Evolutionary conservation across 2,329 filamentous ascomycete species (phyloP), one percentile per base, ranked within the genome.

Genomic region (Colletotrichum gloeosporioides): DNA sequence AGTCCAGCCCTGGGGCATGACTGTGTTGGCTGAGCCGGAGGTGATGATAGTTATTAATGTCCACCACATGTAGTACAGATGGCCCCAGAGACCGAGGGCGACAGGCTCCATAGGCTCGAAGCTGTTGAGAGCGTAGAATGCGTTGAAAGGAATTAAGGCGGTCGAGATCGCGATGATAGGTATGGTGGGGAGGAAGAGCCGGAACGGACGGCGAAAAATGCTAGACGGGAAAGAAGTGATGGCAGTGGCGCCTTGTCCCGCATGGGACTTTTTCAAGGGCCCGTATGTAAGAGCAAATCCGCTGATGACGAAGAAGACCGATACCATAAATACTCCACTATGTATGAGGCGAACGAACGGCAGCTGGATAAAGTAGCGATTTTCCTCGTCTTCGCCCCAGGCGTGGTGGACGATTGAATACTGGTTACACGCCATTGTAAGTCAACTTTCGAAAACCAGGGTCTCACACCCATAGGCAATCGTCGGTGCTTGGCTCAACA

Each of bases 271-370:
- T 70, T 84, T 83, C 22, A 89, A 80, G 2, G 88, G 85, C 76
- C 87, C 87, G 77, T 85, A 84, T 8, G 87, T 85, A n/a, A 90
- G 83, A 4, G 86, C 88, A 76, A 87, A 89, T 36, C 88, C 88
- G 2, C 88, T 89, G 49, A 90, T 87, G 78, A 89, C 85, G 80
- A 89, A 89, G 80, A 90, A 89, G 63, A 90, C 85, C 78, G 88
- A 85, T 4, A 90, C 88, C 86, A 88, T 88, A 6, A 87, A 86
- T 18, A 85, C 83, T 18, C 87, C 87, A 16, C 85, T 85, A 78
- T 84, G 87, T 22, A 88, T 71, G 31, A 88, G 81, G 70, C 87
- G 85, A 8, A 88, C 12, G 66, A 87, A 86, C 2, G 88, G 88
- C 15, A 89, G 80, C 79, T 89, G 88, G n/a, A 53, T 53, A 25